These are phyloP conservation scores for Monosporascus sp. DNA, from an alignment of 2,329 filamentous ascomycete genomes.

Conservation along the genomic window DNA sequence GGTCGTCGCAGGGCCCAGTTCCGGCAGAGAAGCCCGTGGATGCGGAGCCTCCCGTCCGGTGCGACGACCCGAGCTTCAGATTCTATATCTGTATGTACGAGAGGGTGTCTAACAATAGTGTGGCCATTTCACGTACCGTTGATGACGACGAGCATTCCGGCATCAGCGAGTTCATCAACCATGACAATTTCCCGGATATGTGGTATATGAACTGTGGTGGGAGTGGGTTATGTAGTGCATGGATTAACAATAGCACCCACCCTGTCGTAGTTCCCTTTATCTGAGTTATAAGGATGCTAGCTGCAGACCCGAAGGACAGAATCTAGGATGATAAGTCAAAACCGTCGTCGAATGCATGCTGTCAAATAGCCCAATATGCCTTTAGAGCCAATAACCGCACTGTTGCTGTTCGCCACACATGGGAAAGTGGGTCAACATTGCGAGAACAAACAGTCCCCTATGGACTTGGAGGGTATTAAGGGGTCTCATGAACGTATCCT, in stretches of 20 bases:
- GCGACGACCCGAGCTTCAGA: background rate
- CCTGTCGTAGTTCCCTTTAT: background rate
- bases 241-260: background rate
- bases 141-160: background rate
- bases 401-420: too few species aligned
- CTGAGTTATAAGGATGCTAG: background rate
- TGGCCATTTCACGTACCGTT: background rate
- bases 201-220: background rate
- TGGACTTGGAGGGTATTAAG: too few species aligned
- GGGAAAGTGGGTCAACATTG: too few species aligned
- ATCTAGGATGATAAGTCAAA: too few species aligned
- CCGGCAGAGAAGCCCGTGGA: background rate
- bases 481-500: too few species aligned
- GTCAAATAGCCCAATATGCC: too few species aligned
- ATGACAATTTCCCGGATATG: background rate
- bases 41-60: background rate
- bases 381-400: too few species aligned
- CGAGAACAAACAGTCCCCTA: too few species aligned
- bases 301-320: background rate
- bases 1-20: background rate
- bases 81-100: background rate
- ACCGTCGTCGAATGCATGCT: too few species aligned
- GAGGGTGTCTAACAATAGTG: background rate
- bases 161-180: background rate
- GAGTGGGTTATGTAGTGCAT: background rate